These are phyloP conservation scores for Cenococcum geophilum DNA, from an alignment of 495 filamentous ascomycete species.

Conservation along the genomic window DNA sequence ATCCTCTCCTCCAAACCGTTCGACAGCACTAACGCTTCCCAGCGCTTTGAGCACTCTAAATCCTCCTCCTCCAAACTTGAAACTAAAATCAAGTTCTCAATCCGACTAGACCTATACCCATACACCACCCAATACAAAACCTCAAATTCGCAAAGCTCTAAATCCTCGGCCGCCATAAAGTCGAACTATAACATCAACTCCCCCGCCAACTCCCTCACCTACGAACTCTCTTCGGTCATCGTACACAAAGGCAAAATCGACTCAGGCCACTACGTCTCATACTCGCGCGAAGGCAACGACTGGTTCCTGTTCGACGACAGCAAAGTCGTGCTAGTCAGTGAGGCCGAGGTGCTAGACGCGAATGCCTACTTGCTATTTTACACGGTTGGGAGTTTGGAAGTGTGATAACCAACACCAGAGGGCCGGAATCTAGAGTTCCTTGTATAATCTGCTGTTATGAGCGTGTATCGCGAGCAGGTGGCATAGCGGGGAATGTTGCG, in stretches of 20 bases:
- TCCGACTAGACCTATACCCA: conserved; percentile 80
- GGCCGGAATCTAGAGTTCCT: not conserved
- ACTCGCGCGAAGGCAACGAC: conserved; percentile 71
- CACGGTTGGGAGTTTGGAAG: conserved; percentile 22
- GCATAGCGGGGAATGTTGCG: too few species aligned
- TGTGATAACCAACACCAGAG: not conserved
- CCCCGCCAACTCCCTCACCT: conserved; percentile 36
- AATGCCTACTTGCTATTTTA: conserved; percentile 89
- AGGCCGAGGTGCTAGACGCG: conserved; percentile 71
- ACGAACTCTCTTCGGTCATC: conserved; percentile 77
- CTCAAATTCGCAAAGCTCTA: conserved; percentile 2
- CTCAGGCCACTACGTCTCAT: conserved; percentile 85
- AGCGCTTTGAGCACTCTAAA: conserved; percentile 75
- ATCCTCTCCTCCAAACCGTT: not conserved
- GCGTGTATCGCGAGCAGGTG: too few species aligned
- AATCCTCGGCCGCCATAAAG: conserved; percentile 11
- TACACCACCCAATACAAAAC: conserved; percentile 63
- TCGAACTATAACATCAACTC: conserved; percentile 25
- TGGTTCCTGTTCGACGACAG: conserved; percentile 94
- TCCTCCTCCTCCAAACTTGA: conserved; percentile 70
- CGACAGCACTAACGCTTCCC: not conserved
- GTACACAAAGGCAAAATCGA: conserved; percentile 85
- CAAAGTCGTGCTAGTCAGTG: conserved; percentile 70
- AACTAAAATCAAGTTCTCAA: conserved; percentile 71
- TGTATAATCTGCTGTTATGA: not conserved